Evolutionary conservation across 2,329 filamentous ascomycete genomes (phyloP).

Genomic region (Colletotrichum sp.): DNA sequence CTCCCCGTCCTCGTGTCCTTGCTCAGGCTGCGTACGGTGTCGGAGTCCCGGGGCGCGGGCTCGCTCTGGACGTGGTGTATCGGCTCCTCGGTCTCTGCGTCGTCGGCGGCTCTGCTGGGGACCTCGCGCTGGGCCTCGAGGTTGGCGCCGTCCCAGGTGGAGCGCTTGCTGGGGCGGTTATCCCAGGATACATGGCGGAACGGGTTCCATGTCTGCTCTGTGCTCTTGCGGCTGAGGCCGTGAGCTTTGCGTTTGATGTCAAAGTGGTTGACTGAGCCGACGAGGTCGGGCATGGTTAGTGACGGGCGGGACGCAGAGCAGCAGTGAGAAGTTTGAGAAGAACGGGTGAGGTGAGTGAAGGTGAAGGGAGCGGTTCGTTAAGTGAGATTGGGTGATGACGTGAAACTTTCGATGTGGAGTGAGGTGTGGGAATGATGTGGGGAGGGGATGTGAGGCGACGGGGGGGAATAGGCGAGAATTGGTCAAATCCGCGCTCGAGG

Average conservation of each 20-base stretch:
- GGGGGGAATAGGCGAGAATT: background rate
- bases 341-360: background rate
- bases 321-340: background rate
- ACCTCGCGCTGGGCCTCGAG: conserved; percentile 34
- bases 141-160: conserved; percentile 39
- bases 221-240: conserved; percentile 42
- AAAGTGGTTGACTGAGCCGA: conserved; percentile 49
- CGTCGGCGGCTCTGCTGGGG: conserved; percentile 20
- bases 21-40: conserved; percentile 25
- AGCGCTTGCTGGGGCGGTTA: conserved; percentile 28
- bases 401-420: conserved; percentile 18
- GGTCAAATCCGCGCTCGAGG: background rate
- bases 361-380: background rate
- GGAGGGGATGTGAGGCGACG: background rate
- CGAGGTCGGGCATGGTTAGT: conserved; percentile 11
- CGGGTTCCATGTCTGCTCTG: conserved; percentile 45
- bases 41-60: conserved; percentile 29
- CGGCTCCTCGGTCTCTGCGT: conserved; percentile 30
- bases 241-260: conserved; percentile 50
- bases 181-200: conserved; percentile 48
- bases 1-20: conserved; percentile 17
- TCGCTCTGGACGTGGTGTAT: conserved; percentile 41
- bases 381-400: conserved; percentile 18
- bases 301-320: background rate
- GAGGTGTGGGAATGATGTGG: conserved; percentile 4